Evolutionary conservation across 257 asterid genomes (phyloP).

Genomic region (Voacanga thouarsii): DNA sequence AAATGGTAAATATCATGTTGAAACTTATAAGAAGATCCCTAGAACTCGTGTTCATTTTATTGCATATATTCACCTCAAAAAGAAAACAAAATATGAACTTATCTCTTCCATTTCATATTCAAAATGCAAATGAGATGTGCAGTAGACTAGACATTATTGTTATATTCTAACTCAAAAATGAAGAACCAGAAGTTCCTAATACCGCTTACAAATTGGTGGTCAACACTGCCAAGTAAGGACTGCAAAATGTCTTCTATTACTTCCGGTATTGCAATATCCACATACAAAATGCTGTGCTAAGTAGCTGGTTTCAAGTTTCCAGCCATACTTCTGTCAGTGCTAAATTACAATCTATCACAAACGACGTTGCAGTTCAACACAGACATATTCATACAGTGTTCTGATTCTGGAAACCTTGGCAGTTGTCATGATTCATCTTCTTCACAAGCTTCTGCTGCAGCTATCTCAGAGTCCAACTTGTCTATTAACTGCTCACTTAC

Average conservation of each 20-base stretch:
- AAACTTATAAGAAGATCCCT: neutral
- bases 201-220: neutral
- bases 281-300: neutral
- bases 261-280: neutral
- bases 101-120: neutral
- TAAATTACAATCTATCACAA: neutral
- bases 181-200: neutral
- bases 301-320: neutral
- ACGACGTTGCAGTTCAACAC: neutral
- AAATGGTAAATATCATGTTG: neutral
- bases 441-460: constrained; percentile 77
- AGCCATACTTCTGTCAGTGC: neutral
- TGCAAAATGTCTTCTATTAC: neutral
- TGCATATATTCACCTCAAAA: neutral
- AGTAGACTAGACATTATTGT: neutral
- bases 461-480: constrained; percentile 76
- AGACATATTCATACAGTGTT: neutral
- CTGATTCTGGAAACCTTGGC: neutral
- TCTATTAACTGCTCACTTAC: constrained; percentile 60
- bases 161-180: neutral
- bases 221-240: neutral
- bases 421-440: constrained; percentile 60
- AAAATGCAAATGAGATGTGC: neutral
- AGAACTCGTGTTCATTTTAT: neutral
- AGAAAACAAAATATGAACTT: neutral